Conservation (phyloP, 2,329 filamentous ascomycete species). For the Alternaria sp. region DNA sequence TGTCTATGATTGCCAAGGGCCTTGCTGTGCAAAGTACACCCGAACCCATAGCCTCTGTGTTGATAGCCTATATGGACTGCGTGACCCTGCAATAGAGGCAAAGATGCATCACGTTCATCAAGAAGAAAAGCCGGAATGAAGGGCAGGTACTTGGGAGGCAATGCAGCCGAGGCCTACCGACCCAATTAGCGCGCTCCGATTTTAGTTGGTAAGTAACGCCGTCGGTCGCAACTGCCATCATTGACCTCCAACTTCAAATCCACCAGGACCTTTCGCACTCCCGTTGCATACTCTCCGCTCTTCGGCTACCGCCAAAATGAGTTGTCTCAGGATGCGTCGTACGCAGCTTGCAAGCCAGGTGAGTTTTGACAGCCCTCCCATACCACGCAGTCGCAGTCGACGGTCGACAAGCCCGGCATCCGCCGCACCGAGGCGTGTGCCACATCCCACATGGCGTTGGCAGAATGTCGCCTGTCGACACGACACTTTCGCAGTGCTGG, state of each 20-base stretch:
- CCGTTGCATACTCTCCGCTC: conserved; percentile 31
- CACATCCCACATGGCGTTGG: conserved; percentile 27
- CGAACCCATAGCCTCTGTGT: not conserved
- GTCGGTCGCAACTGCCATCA: conserved; percentile 27
- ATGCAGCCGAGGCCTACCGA: conserved; percentile 37
- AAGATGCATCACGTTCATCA: conserved; percentile 16
- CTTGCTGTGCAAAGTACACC: not conserved
- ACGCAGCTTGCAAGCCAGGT: conserved; percentile 49
- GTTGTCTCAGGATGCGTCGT: conserved; percentile 50
- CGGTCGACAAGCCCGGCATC: conserved; percentile 22
- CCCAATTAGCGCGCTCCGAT: conserved; percentile 34
- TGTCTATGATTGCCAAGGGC: not conserved
- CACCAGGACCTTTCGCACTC: conserved; percentile 27
- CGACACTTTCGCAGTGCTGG: not conserved
- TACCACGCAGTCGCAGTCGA: conserved; percentile 15
- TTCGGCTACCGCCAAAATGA: conserved; percentile 44
- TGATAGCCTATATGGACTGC: not conserved
- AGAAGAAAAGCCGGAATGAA: conserved; percentile 39
- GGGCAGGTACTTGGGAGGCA: conserved; percentile 17
- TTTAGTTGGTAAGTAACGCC: conserved; percentile 26
- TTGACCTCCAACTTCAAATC: conserved; percentile 33
- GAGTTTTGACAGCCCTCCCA: conserved; percentile 26
- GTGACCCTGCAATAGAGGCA: conserved; percentile 9
- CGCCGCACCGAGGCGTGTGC: conserved; percentile 37
- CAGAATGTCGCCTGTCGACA: conserved; percentile 8